A percentile compares a stretch with the other conserved stretches of the same genome.
Conservation (phyloP, 2,329 filamentous ascomycete species). For the Tolypocladium tundrense region DNA sequence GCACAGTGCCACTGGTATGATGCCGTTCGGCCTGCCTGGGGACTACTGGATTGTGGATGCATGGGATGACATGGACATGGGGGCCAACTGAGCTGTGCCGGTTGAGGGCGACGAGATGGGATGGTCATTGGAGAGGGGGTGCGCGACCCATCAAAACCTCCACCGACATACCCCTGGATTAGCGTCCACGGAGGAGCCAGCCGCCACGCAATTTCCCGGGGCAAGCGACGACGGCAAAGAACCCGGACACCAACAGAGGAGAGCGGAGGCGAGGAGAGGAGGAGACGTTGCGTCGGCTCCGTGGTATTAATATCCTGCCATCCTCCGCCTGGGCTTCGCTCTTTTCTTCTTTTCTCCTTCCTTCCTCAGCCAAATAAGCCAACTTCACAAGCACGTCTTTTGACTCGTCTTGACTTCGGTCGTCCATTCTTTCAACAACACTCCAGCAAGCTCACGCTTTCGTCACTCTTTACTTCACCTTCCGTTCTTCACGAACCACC, state of each 20-base stretch:
- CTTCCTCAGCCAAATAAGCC: conserved; percentile 34
- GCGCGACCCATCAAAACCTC: conserved; percentile 3
- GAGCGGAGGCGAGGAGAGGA: neutral
- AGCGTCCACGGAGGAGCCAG: conserved; percentile 4
- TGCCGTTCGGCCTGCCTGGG: neutral
- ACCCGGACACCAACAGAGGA: neutral
- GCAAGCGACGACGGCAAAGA: neutral
- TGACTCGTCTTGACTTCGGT: conserved; percentile 43
- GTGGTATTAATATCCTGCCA: conserved; percentile 36
- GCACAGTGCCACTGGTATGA: neutral
- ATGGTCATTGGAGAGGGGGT: neutral
- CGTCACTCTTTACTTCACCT: conserved; percentile 21
- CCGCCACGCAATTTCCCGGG: conserved; percentile 12
- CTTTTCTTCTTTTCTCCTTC: conserved; percentile 16
- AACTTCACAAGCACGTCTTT: conserved; percentile 26
- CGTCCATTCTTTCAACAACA: conserved; percentile 42
- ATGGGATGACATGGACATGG: neutral
- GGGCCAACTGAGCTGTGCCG: neutral
- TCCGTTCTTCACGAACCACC: conserved; percentile 19
- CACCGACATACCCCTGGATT: conserved; percentile 8
- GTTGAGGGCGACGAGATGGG: neutral
- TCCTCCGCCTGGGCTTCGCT: conserved; percentile 18
- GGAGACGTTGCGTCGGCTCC: neutral
- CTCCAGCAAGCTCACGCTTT: conserved; percentile 20
- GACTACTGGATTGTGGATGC: neutral